A percentile compares a stretch with the other conserved stretches of the same genome.
phyloP scores from a whole-genome alignment of 768 basidiomycete species.

The Phlebiopsis gigantea region DNA sequence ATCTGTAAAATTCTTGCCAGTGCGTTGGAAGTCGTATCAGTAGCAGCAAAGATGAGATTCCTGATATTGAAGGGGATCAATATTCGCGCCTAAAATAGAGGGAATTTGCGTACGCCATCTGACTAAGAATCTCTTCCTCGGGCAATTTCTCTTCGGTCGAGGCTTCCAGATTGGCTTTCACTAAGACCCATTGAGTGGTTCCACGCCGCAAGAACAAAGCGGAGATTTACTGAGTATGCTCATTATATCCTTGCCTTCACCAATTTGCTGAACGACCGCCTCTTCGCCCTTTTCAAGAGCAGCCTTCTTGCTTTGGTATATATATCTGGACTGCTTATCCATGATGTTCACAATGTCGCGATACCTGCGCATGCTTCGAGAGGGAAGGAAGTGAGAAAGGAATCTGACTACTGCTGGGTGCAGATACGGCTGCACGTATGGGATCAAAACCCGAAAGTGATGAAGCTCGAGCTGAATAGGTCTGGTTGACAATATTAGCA shows the following conservation, averaged over 20 bases:
- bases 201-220: no score
- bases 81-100: not conserved
- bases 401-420: not conserved
- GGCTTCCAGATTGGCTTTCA: conserved; percentile 19
- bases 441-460: conserved; percentile 3
- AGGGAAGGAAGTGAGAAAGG: not conserved
- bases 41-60: conserved; percentile 9
- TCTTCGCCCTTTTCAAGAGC: conserved; percentile 18
- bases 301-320: conserved; percentile 16
- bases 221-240: conserved; percentile 21
- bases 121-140: conserved; percentile 11
- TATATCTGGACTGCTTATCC: conserved; percentile 13
- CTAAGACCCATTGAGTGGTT: conserved; percentile 4
- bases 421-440: not conserved
- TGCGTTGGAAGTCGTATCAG: conserved; percentile 14
- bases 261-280: conserved; percentile 15
- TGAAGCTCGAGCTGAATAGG: not conserved
- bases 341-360: conserved; percentile 13
- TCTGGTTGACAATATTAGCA: not conserved
- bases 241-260: conserved; percentile 26
- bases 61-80: not conserved
- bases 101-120: conserved; percentile 8
- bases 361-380: conserved; percentile 8
- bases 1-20: conserved; percentile 8
- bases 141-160: conserved; percentile 17